Evolutionary conservation across 2,329 filamentous ascomycete genomes (phyloP).

Genomic region (Ophiostoma sp.): DNA sequence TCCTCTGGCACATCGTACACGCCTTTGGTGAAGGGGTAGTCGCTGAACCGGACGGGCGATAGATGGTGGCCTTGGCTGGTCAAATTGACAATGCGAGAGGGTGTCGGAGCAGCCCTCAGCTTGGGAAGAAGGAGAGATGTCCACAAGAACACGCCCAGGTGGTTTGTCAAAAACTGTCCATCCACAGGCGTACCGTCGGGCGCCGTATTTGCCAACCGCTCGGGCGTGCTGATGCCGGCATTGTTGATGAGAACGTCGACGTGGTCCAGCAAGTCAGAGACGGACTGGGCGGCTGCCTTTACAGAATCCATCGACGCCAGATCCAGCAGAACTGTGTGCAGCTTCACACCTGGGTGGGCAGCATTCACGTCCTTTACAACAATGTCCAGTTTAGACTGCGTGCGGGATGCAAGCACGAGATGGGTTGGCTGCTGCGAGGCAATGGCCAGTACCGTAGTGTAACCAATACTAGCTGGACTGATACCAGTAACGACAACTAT

Average conservation of each 20-base stretch:
- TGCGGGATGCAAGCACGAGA: constrained; percentile 50
- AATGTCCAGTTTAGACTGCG: constrained; percentile 43
- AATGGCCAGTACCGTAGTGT: constrained; percentile 44
- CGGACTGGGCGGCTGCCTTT: constrained; percentile 38
- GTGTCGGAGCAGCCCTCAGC: constrained; percentile 32
- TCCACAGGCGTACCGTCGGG: constrained; percentile 37
- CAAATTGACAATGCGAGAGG: constrained; percentile 45
- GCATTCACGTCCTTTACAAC: constrained; percentile 42
- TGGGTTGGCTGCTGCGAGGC: constrained; percentile 45
- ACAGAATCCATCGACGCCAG: constrained; percentile 40
- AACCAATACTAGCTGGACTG: constrained; percentile 45
- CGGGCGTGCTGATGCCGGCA: constrained; percentile 39
- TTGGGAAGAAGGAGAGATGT: constrained; percentile 48
- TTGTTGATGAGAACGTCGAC: constrained; percentile 49
- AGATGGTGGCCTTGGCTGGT: constrained; percentile 42
- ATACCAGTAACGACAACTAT: constrained; percentile 41
- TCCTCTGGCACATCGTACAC: constrained; percentile 39
- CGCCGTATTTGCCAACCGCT: constrained; percentile 38
- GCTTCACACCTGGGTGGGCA: constrained; percentile 30
- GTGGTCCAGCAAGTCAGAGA: constrained; percentile 32
- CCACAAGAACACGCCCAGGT: constrained; percentile 51
- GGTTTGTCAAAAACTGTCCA: constrained; percentile 39
- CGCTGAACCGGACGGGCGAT: constrained; percentile 45
- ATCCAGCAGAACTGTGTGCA: constrained; percentile 38
- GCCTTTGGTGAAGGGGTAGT: constrained; percentile 43